Evolutionary conservation across 2,329 filamentous ascomycete genomes (phyloP).

Genomic region (Emergomyces pasteurianus): DNA sequence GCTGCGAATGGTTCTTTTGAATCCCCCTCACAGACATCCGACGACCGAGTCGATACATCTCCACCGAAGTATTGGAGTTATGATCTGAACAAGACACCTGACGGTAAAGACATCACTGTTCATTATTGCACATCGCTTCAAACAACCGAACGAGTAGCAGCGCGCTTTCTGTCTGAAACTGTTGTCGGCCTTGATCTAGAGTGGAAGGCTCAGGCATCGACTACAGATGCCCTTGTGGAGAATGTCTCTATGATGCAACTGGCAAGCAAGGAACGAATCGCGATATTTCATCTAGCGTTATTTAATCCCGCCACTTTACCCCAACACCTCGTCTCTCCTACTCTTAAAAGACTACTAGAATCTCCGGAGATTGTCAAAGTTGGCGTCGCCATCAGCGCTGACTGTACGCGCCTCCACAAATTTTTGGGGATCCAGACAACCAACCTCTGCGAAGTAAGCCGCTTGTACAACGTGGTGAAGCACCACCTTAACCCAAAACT

Average conservation of each 20-base stretch:
- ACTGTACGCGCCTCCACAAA: constrained; percentile 56
- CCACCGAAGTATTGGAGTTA: constrained; percentile 1
- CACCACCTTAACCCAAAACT: constrained; percentile 42
- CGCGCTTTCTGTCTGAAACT: constrained; percentile 55
- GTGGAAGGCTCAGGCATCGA: constrained; percentile 51
- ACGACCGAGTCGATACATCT: not conserved
- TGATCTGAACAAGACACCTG: constrained; percentile 33
- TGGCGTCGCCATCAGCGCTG: constrained; percentile 64
- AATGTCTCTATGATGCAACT: constrained; percentile 77
- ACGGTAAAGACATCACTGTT: constrained; percentile 48
- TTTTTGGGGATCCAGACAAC: constrained; percentile 51
- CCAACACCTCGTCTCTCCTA: constrained; percentile 53
- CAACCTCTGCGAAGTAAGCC: constrained; percentile 69
- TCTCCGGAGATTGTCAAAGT: constrained; percentile 57
- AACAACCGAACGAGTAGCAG: constrained; percentile 53
- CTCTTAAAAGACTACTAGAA: constrained; percentile 61
- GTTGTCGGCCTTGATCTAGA: constrained; percentile 85
- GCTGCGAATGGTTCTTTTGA: not conserved
- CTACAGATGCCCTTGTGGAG: constrained; percentile 41
- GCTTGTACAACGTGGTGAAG: constrained; percentile 67
- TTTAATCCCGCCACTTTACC: constrained; percentile 36
- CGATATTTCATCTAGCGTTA: constrained; percentile 66
- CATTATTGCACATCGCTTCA: constrained; percentile 64
- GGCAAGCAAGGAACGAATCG: constrained; percentile 63
- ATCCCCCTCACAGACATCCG: not conserved